Conservation (phyloP, 2,329 filamentous ascomycete genomes). For the Alternaria sp. region DNA sequence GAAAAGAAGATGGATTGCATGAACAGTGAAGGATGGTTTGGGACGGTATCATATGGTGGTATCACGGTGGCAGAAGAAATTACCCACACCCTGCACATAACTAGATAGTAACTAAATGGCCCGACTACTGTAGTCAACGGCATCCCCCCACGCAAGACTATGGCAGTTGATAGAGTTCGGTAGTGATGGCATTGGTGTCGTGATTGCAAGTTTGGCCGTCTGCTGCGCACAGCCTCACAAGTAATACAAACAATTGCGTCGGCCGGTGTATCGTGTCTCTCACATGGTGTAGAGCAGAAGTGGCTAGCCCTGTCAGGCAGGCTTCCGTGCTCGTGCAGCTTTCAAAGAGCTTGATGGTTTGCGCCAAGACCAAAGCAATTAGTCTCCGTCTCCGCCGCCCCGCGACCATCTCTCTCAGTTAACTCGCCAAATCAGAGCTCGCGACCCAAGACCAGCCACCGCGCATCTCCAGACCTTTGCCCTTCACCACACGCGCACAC, state of each 20-base stretch:
- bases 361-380: conserved; percentile 24
- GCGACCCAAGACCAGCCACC: conserved; percentile 32
- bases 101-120: conserved; percentile 47
- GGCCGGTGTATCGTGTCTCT: not conserved
- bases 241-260: not conserved
- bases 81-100: conserved; percentile 46
- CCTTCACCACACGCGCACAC: conserved; percentile 24
- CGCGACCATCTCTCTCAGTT: conserved; percentile 22
- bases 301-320: conserved; percentile 12
- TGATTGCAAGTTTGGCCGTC: not conserved
- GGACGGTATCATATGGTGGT: conserved; percentile 35
- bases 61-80: conserved; percentile 37
- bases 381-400: conserved; percentile 21
- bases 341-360: conserved; percentile 17
- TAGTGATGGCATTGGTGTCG: not conserved
- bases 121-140: conserved; percentile 33
- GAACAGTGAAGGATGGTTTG: conserved; percentile 41
- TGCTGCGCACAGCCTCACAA: not conserved
- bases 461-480: conserved; percentile 22
- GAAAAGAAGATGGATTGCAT: conserved; percentile 32
- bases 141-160: conserved; percentile 16
- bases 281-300: not conserved
- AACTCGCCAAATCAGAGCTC: conserved; percentile 31
- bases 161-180: not conserved
- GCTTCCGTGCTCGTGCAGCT: conserved; percentile 9